Evolutionary conservation across 169 alveolate genomes (phyloP).

Genomic region (Plasmodium relictum): DNA sequence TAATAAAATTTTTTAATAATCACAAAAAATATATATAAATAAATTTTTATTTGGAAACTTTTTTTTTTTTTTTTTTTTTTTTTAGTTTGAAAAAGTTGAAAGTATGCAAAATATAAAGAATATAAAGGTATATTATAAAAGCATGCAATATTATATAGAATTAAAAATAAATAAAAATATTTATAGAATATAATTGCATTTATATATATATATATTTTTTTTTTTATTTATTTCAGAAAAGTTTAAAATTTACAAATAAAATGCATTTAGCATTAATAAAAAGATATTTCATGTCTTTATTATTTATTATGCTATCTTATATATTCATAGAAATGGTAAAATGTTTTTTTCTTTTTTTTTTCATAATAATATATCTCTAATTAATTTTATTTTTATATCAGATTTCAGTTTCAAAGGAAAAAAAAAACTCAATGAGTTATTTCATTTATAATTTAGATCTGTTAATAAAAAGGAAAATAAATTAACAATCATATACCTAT

Average conservation of each 20-base stretch:
- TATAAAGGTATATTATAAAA: constrained; percentile 39
- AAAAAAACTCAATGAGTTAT: constrained; percentile 37
- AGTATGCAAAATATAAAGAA: constrained; percentile 45
- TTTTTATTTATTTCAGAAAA: constrained; percentile 26
- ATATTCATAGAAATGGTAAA: constrained; percentile 59
- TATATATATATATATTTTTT: not conserved
- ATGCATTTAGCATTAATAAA: constrained; percentile 72
- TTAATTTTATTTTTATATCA: not conserved
- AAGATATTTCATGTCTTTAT: constrained; percentile 63
- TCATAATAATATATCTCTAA: not conserved
- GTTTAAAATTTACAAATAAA: constrained; percentile 63
- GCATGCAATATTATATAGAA: not conserved
- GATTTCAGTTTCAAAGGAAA: constrained; percentile 29
- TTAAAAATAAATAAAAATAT: not conserved
- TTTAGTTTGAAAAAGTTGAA: constrained; percentile 65
- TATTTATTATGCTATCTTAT: constrained; percentile 54
- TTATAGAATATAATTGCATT: not conserved
- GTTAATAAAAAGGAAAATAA: constrained; percentile 30
- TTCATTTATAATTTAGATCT: constrained; percentile 60
- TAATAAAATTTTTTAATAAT: not conserved
- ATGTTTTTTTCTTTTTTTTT: not conserved
- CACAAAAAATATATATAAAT: not conserved
- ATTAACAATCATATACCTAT: not conserved
- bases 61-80: not conserved
- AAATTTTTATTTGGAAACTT: not conserved